phyloP scores from a whole-genome alignment of 441 rosid genomes.

The Populus tomentosa region DNA sequence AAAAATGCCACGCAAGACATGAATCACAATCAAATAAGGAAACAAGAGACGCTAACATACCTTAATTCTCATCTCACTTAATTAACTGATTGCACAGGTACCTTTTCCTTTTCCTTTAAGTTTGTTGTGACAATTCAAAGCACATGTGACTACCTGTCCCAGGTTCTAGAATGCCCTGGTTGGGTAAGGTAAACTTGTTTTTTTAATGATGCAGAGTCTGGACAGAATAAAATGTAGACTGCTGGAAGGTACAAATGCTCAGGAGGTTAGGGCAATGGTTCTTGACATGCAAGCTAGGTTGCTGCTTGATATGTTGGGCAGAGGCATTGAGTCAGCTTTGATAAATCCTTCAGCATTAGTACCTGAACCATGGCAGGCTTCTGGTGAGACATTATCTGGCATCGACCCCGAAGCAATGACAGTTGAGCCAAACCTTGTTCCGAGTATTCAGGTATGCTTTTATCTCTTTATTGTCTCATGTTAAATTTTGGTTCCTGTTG shows the following conservation, averaged over 20 bases:
- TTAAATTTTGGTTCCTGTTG: slow-evolving; percentile 3
- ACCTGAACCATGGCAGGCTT: slow-evolving; percentile 86
- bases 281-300: slow-evolving; percentile 98
- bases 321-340: slow-evolving; percentile 98
- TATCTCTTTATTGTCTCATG: slow-evolving; percentile 9
- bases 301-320: slow-evolving; percentile 97
- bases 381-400: slow-evolving; percentile 66
- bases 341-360: slow-evolving; percentile 91
- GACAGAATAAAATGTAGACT: slow-evolving; percentile 98
- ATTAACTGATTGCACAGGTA: not conserved
- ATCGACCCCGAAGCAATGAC: slow-evolving; percentile 94
- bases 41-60: not conserved
- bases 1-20: not conserved
- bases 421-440: slow-evolving; percentile 84
- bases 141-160: not conserved
- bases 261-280: slow-evolving; percentile 99
- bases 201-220: slow-evolving; percentile 65
- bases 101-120: not conserved
- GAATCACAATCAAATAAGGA: not conserved
- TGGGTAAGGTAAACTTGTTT: not conserved
- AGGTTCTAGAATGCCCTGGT: not conserved
- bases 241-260: slow-evolving; percentile 97
- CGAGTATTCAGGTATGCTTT: slow-evolving; percentile 72
- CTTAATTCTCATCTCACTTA: not conserved
- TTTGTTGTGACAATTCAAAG: not conserved